phyloP scores from a whole-genome alignment of 768 basidiomycete genomes.

The Cystofilobasidium capitatum region DNA sequence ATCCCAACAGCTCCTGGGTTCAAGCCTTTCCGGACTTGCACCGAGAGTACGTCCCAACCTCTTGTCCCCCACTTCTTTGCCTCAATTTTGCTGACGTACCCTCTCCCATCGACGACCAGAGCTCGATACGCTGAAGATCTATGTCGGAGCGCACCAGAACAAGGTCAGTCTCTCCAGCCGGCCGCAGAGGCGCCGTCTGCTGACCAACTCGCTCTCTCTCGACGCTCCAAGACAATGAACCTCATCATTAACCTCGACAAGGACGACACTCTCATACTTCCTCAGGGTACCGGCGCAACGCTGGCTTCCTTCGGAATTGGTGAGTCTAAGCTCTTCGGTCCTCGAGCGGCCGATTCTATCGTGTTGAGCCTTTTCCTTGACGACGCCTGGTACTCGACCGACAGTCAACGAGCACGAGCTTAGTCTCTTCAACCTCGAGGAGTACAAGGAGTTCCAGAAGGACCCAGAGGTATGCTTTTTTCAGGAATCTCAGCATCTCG shows the following conservation, averaged over 20 bases:
- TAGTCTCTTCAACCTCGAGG: conserved; percentile 71
- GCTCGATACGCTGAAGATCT: conserved; percentile 73
- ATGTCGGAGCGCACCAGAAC: conserved; percentile 85
- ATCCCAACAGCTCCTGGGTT: conserved; percentile 65
- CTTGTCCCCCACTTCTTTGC: not conserved
- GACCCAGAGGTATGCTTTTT: conserved; percentile 58
- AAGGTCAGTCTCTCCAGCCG: conserved; percentile 50
- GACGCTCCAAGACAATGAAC: conserved; percentile 74
- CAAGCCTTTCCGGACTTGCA: conserved; percentile 70
- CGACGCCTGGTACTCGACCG: not conserved
- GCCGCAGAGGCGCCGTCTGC: not conserved
- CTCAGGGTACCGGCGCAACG: conserved; percentile 50
- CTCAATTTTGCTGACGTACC: not conserved
- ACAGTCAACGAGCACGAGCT: conserved; percentile 93
- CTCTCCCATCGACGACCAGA: not conserved
- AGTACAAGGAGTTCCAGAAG: conserved; percentile 70
- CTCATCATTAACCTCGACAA: conserved; percentile 95
- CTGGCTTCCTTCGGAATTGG: conserved; percentile 70
- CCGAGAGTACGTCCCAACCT: conserved; percentile 47
- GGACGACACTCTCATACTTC: conserved; percentile 77
- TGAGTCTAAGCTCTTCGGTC: conserved; percentile 40
- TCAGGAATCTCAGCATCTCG: conserved; percentile 14
- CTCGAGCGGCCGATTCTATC: not conserved
- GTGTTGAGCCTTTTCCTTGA: not conserved
- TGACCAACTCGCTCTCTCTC: too few relatives aligned